These are phyloP conservation scores for Aureoboletus auriporus DNA, from an alignment of 768 basidiomycete genomes.

Conservation along the genomic window DNA sequence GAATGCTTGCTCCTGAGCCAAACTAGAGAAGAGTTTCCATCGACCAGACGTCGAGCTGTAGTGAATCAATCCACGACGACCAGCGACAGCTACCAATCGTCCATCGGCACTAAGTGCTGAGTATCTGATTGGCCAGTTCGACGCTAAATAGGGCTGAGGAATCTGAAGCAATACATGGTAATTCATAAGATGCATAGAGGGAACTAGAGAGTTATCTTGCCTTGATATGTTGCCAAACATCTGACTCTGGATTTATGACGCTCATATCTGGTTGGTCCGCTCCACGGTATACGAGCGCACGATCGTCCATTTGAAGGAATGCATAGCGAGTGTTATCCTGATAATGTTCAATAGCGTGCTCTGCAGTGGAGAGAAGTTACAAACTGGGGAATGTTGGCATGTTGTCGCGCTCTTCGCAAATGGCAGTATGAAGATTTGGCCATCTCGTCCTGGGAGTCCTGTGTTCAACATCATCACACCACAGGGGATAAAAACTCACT, in stretches of 20 bases:
- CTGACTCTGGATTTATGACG: conserved; percentile 95
- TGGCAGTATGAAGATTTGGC: conserved; percentile 79
- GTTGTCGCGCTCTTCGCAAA: conserved; percentile 95
- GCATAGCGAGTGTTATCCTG: conserved; percentile 96
- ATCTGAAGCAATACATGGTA: conserved; percentile 47
- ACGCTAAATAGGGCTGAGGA: conserved; percentile 80
- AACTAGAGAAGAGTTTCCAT: conserved; percentile 87
- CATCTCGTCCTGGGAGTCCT: conserved; percentile 45
- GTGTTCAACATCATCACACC: neutral
- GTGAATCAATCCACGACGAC: conserved; percentile 85
- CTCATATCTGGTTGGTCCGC: conserved; percentile 98
- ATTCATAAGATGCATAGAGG: neutral
- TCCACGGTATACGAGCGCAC: conserved; percentile 88
- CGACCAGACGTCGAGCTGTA: conserved; percentile 92
- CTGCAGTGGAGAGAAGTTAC: conserved; percentile 22
- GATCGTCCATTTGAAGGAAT: conserved; percentile 93
- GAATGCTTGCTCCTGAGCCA: conserved; percentile 84
- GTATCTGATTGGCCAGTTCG: conserved; percentile 93
- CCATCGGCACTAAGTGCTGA: conserved; percentile 90
- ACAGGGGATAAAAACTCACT: conserved; percentile 35
- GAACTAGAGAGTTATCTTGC: conserved; percentile 30
- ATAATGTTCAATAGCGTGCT: conserved; percentile 3
- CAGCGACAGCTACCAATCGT: conserved; percentile 87
- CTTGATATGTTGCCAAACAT: conserved; percentile 98
- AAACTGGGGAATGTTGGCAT: conserved; percentile 84